phyloP scores from a whole-genome alignment of 2,329 filamentous ascomycete genomes.

The Geoglossum cookeanum region DNA sequence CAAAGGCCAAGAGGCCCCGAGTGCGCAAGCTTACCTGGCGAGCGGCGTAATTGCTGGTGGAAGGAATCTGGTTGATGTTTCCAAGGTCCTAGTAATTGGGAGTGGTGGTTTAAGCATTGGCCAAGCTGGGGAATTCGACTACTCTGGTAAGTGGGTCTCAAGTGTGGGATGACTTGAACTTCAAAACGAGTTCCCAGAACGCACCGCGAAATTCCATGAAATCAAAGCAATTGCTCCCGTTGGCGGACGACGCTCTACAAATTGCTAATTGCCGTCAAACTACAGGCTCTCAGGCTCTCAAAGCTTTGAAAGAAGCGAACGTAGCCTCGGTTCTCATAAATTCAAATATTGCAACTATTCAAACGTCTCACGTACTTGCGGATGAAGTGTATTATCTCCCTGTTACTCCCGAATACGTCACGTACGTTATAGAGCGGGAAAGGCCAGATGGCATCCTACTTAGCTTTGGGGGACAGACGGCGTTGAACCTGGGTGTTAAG shows the following conservation, averaged over 20 bases:
- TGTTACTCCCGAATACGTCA: conserved; percentile 93
- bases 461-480: conserved; percentile 93
- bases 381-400: conserved; percentile 98
- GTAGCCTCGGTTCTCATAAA: conserved; percentile 87
- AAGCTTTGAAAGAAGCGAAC: conserved; percentile 89
- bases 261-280: background rate
- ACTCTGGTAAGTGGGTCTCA: conserved; percentile 53
- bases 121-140: conserved; percentile 95
- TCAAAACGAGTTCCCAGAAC: conserved; percentile 1
- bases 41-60: conserved; percentile 69
- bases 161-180: conserved; percentile 7
- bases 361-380: conserved; percentile 87
- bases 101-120: conserved; percentile 91
- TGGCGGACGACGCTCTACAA: background rate
- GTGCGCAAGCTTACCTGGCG: conserved; percentile 70
- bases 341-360: conserved; percentile 95
- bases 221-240: background rate
- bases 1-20: conserved; percentile 49
- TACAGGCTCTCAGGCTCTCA: conserved; percentile 85
- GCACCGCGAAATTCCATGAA: background rate
- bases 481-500: conserved; percentile 87
- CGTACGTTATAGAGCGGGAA: conserved; percentile 92
- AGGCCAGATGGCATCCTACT: conserved; percentile 92
- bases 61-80: conserved; percentile 65
- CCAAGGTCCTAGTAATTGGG: conserved; percentile 93